phyloP scores from a whole-genome alignment of 148 eudicot genomes.

The Amaranthus palmeri region DNA sequence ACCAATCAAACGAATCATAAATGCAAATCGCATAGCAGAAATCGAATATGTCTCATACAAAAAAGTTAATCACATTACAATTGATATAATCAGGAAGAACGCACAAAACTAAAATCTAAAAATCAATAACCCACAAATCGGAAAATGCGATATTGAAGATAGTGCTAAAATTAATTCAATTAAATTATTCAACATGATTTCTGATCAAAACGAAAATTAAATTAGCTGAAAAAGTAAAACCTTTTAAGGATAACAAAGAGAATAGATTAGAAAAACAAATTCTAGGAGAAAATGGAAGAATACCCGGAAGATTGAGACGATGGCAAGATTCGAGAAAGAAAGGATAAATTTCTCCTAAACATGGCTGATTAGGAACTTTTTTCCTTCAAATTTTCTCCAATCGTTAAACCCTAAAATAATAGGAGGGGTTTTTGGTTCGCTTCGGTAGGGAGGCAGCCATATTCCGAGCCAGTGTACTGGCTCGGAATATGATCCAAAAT shows the following conservation, averaged over 20 bases:
- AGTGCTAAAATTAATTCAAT: not conserved
- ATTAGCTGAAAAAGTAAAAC: not conserved
- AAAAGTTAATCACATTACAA: not conserved
- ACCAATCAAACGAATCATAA: not conserved
- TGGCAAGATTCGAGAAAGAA: slow-evolving; percentile 44
- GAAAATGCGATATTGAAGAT: slow-evolving; percentile 1
- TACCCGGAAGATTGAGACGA: slow-evolving; percentile 41
- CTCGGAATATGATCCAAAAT: too few species aligned
- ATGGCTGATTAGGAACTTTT: slow-evolving; percentile 4
- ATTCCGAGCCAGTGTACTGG: too few species aligned
- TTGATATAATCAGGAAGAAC: not conserved
- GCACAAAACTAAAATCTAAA: not conserved
- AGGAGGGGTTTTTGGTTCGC: not conserved
- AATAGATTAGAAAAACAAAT: too few species aligned
- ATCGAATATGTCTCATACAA: not conserved
- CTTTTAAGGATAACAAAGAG: not conserved
- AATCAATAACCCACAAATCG: not conserved
- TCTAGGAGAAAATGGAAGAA: not conserved
- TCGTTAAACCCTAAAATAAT: slow-evolving; percentile 31
- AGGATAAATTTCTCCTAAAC: slow-evolving; percentile 41
- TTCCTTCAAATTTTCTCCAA: not conserved
- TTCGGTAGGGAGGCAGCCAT: not conserved
- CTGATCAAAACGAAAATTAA: too few species aligned
- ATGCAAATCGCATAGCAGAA: not conserved
- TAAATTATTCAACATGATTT: too few species aligned